phyloP scores from a whole-genome alignment of 805 yeast genomes.

The Saccharomyces jurei region DNA sequence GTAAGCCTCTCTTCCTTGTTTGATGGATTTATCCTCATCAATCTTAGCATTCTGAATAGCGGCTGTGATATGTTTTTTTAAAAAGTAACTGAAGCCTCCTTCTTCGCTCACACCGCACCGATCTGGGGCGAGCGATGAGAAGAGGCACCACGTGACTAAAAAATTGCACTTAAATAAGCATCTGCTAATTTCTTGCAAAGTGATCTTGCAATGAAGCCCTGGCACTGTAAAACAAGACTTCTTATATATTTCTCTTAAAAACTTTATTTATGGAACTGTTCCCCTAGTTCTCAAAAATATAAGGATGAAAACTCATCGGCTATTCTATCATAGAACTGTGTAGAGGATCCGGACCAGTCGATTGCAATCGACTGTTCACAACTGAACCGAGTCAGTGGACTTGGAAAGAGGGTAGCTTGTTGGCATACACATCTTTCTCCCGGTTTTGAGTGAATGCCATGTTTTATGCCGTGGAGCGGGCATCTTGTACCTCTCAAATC shows the following conservation, averaged over 20 bases:
- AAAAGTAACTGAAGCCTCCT: neutral
- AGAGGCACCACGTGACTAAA: neutral
- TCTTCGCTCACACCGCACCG: neutral
- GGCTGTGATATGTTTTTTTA: neutral
- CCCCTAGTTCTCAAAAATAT: neutral
- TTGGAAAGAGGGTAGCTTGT: constrained; percentile 11
- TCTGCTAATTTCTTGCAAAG: neutral
- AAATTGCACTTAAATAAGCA: neutral
- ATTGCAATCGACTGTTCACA: neutral
- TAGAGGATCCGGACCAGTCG: neutral
- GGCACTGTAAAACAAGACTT: neutral
- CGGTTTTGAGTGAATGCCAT: constrained; percentile 11
- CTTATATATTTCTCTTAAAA: neutral
- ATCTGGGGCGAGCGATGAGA: neutral
- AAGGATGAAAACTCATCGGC: neutral
- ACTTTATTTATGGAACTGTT: neutral
- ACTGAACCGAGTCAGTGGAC: constrained; percentile 9
- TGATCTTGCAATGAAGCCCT: neutral
- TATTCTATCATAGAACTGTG: neutral
- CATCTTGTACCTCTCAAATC: constrained; percentile 17
- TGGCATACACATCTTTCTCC: constrained; percentile 14
- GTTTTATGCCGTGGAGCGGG: constrained; percentile 14
- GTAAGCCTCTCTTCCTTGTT: neutral
- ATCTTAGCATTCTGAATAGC: neutral
- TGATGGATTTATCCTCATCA: neutral